Evolutionary conservation across 2,329 filamentous ascomycete species (phyloP), one percentile per base, ranked within the genome.

Genomic region (Paraconiothyrium sp.): DNA sequence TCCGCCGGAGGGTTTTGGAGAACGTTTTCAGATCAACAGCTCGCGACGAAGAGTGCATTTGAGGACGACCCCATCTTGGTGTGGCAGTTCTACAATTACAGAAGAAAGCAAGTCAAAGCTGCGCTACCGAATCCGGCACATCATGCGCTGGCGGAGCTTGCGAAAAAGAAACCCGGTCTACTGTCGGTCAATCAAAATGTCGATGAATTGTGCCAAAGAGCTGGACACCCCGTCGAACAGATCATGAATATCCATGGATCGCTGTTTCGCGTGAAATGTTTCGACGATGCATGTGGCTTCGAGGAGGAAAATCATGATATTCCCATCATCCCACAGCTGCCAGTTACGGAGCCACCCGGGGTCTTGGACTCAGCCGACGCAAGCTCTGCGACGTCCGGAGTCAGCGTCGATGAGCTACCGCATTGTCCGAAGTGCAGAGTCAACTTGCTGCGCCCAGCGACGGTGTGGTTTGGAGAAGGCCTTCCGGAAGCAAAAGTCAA

Each of bases 1-100:
- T 69, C 65, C 7, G 50, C 57, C 22, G 63, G 64, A 10, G 65
- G 62, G 1, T 55, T 70, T 7, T 72, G 68, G 69, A 41, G 61
- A 5, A 68, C 58, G 7, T 64, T 66, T 37, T 62, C 67, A 35
- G 61, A 63, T 4, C 57, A 61, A 16, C 51, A 65, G 14, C 64
- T 70, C 6, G 57, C 66, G 11, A 67, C 63, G 22, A 59, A 56
- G 13, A 49, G 35, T 10, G 59, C 61, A 10, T 73, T 72, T 51
- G 30, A 59, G n/a, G 55, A 58, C 7, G 54, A 57, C 47, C 50
- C 57, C 1, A 43, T 52, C 16, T 24, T 55, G 20, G 50, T 59
- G 43, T 59, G 57, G 57, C 57, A 59, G 35, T 59, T 59, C 34
- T 59, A 59, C 43, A 48, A 52, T 13, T 27, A 54, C 7, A 46